Evolutionary conservation across 371 early-diverging fungal species (phyloP).

Genomic region (Chytridium lagenaria): DNA sequence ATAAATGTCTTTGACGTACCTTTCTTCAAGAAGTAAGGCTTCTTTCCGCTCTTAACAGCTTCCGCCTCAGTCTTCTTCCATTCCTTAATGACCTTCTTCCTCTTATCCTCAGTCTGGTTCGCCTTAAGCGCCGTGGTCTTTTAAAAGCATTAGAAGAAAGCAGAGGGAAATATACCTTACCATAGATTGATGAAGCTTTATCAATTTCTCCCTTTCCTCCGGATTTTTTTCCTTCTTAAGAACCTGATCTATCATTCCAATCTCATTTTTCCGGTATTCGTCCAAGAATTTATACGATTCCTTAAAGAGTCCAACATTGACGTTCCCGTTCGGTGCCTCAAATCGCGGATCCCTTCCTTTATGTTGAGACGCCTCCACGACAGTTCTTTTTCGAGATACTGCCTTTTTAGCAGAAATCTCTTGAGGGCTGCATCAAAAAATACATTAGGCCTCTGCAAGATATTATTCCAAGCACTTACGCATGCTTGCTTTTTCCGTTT

Average conservation of each 20-base stretch:
- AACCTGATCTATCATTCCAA: conserved; percentile 65
- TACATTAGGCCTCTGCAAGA: not conserved
- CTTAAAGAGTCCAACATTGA: conserved; percentile 85
- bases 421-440: conserved; percentile 62
- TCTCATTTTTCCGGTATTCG: conserved; percentile 75
- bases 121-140: conserved; percentile 37
- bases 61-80: conserved; percentile 82
- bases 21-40: conserved; percentile 87
- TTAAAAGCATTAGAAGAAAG: not conserved
- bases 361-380: conserved; percentile 64
- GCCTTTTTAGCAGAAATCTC: conserved; percentile 82
- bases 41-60: conserved; percentile 82
- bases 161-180: conserved; percentile 33
- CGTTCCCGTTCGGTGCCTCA: conserved; percentile 80
- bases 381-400: conserved; percentile 77
- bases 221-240: conserved; percentile 69
- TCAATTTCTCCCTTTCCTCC: conserved; percentile 47
- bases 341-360: conserved; percentile 84
- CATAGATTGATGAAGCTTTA: conserved; percentile 64
- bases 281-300: conserved; percentile 83
- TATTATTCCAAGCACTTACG: conserved; percentile 18
- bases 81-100: conserved; percentile 70
- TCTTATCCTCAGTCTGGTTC: conserved; percentile 60
- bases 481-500: conserved; percentile 49
- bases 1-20: conserved; percentile 56